Conservation (phyloP, 208 protist species). For the Wallacemonas sp. region DNA sequence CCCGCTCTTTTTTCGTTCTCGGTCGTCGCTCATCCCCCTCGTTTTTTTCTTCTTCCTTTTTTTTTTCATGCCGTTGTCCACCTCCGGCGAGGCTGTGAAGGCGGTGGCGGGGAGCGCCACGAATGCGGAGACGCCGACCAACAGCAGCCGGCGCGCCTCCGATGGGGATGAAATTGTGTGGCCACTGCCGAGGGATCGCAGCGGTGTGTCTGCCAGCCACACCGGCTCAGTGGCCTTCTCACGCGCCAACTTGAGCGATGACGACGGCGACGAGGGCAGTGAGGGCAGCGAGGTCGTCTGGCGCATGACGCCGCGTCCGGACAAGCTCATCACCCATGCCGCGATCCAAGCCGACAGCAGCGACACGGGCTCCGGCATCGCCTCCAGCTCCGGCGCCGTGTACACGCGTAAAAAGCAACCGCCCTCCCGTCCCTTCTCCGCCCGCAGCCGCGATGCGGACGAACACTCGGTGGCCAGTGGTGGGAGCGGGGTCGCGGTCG, state of each 20-base stretch:
- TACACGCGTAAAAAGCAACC: constrained; percentile 14
- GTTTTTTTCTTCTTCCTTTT: background rate
- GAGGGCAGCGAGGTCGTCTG: constrained; percentile 15
- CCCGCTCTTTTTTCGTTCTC: background rate
- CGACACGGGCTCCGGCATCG: constrained; percentile 2
- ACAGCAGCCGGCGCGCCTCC: constrained; percentile 5
- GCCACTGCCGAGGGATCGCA: constrained; percentile 8
- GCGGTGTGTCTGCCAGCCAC: background rate
- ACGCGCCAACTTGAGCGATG: background rate
- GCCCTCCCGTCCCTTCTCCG: background rate
- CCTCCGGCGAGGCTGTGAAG: background rate
- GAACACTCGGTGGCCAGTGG: background rate
- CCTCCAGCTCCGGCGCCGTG: no score
- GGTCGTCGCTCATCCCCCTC: background rate
- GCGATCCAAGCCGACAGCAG: background rate
- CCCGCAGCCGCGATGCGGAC: constrained; percentile 1
- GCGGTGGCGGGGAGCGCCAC: background rate
- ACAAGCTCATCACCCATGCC: background rate
- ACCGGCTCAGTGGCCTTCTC: background rate
- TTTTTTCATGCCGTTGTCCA: constrained; percentile 4
- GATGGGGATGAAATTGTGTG: constrained; percentile 17
- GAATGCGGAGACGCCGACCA: background rate
- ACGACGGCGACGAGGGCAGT: constrained; percentile 6
- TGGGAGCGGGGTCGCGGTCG: background rate
- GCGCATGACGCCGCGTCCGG: constrained; percentile 13